Percentiles rank a stretch among this genome's conserved stretches.
Conservation (phyloP, 2,329 filamentous ascomycete species). For the Microcyclospora pomicola region DNA sequence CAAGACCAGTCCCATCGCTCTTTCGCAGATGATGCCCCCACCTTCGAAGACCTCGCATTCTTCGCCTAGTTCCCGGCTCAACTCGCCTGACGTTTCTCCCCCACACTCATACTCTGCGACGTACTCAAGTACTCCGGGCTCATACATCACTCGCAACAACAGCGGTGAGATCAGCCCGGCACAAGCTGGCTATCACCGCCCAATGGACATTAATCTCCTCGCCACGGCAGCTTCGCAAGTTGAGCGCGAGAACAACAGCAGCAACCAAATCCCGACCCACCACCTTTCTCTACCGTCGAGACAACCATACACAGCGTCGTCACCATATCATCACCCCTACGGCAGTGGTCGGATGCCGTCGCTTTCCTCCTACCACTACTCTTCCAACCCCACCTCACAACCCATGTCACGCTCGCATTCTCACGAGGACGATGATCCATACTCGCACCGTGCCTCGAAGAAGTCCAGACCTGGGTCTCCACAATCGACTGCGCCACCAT, state of each 20-base stretch:
- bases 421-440: conserved; percentile 70
- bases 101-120: conserved; percentile 63
- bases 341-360: conserved; percentile 54
- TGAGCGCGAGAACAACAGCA: conserved; percentile 41
- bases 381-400: conserved; percentile 38
- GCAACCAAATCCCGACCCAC: conserved; percentile 28
- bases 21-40: conserved; percentile 57
- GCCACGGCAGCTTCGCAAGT: conserved; percentile 55
- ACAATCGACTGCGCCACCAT: conserved; percentile 88
- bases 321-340: conserved; percentile 36
- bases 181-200: conserved; percentile 29
- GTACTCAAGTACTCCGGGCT: conserved; percentile 44
- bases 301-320: conserved; percentile 14
- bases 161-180: conserved; percentile 33
- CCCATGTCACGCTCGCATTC: conserved; percentile 87
- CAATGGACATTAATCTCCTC: conserved; percentile 53
- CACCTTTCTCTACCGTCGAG: conserved; percentile 22
- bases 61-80: conserved; percentile 71
- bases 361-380: conserved; percentile 59
- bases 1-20: conserved; percentile 8
- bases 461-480: conserved; percentile 86
- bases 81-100: conserved; percentile 90
- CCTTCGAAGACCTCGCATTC: conserved; percentile 71
- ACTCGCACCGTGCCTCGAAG: conserved; percentile 63
- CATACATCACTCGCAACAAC: conserved; percentile 44